Evolutionary conservation across 2,329 filamentous ascomycete species (phyloP).

Genomic region (Aspergillus ochraceus): DNA sequence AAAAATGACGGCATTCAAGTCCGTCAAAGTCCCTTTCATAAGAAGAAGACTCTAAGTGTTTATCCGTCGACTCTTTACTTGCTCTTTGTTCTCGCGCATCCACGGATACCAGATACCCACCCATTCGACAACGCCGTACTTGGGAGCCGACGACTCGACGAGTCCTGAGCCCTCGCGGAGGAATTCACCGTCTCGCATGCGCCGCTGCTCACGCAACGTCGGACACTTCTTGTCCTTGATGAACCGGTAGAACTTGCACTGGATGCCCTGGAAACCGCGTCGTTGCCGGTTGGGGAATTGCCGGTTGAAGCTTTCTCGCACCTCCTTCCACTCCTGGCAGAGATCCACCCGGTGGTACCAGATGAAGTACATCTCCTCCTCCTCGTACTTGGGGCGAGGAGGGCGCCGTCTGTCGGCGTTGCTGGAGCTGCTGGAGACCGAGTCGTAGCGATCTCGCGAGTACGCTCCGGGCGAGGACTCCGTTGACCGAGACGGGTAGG

Average conservation of each 20-base stretch:
- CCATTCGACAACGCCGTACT: conserved; percentile 43
- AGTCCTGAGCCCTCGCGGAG: conserved; percentile 32
- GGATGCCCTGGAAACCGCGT: conserved; percentile 46
- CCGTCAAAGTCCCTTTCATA: not conserved
- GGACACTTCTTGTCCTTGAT: conserved; percentile 47
- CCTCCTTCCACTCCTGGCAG: conserved; percentile 47
- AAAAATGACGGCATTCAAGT: not conserved
- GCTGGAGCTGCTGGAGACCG: conserved; percentile 42
- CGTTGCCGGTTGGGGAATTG: conserved; percentile 44
- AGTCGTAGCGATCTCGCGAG: conserved; percentile 41
- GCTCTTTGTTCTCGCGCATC: conserved; percentile 39
- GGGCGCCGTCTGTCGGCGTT: conserved; percentile 40
- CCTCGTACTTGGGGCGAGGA: conserved; percentile 48
- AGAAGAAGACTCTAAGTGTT: not conserved
- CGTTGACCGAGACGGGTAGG: conserved; percentile 29
- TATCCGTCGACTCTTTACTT: conserved; percentile 20
- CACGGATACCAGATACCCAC: conserved; percentile 44
- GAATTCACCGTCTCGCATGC: conserved; percentile 42
- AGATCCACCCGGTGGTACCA: conserved; percentile 52
- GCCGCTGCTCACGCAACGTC: conserved; percentile 44
- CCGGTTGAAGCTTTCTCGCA: conserved; percentile 44
- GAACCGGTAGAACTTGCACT: conserved; percentile 53
- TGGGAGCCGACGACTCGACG: conserved; percentile 29
- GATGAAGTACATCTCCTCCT: conserved; percentile 51
- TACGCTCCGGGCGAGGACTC: conserved; percentile 39